Conservation (phyloP, 2,329 filamentous ascomycete genomes). For the Cordyceps militaris region DNA sequence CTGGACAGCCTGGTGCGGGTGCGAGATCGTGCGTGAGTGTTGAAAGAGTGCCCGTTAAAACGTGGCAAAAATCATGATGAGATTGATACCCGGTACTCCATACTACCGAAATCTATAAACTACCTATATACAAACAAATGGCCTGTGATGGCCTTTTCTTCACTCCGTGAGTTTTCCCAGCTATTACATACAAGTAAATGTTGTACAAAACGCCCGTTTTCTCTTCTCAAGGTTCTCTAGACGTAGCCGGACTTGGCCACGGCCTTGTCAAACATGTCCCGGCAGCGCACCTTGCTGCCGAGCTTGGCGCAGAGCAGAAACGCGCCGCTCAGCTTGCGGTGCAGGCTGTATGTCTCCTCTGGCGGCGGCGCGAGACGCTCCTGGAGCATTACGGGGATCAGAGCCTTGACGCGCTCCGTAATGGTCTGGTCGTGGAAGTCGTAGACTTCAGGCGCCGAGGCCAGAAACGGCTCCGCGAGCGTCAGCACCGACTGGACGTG, state of each 20-base stretch:
- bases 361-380: slow-evolving; percentile 86
- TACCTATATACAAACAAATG: not conserved
- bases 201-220: not conserved
- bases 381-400: slow-evolving; percentile 89
- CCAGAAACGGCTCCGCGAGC: slow-evolving; percentile 83
- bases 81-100: slow-evolving; percentile 7
- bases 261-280: slow-evolving; percentile 66
- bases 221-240: not conserved
- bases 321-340: slow-evolving; percentile 90
- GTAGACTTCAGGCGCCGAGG: slow-evolving; percentile 71
- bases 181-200: not conserved
- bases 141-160: not conserved
- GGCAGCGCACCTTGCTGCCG: slow-evolving; percentile 74
- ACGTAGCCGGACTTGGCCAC: slow-evolving; percentile 31
- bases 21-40: slow-evolving; percentile 14
- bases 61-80: not conserved
- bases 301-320: slow-evolving; percentile 86
- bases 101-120: not conserved
- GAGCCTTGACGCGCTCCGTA: slow-evolving; percentile 78
- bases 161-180: not conserved
- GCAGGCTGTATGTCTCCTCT: slow-evolving; percentile 94
- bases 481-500: slow-evolving; percentile 85
- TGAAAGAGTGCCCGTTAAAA: not conserved
- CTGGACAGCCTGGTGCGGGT: slow-evolving; percentile 39
- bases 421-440: slow-evolving; percentile 95